Evolutionary conservation across 495 filamentous ascomycete species (phyloP).

Genomic region (Aspergillus sparsus): DNA sequence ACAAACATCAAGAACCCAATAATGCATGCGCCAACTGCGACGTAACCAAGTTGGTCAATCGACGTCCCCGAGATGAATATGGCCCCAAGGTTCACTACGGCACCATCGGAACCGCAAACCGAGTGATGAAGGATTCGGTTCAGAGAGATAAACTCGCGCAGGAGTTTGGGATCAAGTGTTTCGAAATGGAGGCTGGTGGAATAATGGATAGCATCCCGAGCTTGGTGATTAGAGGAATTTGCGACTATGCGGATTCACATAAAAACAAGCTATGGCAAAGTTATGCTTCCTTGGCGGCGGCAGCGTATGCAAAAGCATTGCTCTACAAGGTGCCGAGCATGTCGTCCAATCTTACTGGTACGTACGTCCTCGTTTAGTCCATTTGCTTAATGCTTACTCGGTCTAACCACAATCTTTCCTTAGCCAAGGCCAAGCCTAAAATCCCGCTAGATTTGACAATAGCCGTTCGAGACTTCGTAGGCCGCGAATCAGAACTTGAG

Average conservation of each 20-base stretch:
- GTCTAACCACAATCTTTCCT: too few relatives aligned
- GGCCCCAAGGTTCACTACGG: constrained; percentile 9
- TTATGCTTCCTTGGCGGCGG: constrained; percentile 8
- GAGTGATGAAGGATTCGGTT: constrained; percentile 8
- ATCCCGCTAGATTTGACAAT: too few relatives aligned
- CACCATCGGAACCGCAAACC: constrained; percentile 1
- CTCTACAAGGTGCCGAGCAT: neutral
- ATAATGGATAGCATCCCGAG: constrained; percentile 1
- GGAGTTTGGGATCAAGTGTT: neutral
- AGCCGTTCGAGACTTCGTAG: constrained; percentile 2
- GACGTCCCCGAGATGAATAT: neutral
- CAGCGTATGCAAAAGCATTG: constrained; percentile 12
- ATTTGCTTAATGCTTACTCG: too few relatives aligned
- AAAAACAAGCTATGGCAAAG: constrained; percentile 20
- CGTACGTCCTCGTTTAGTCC: too few relatives aligned
- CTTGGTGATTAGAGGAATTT: constrained; percentile 2
- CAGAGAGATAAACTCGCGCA: neutral
- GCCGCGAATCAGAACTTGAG: neutral
- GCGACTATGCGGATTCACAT: constrained; percentile 15
- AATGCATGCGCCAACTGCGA: neutral
- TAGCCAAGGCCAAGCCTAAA: too few relatives aligned
- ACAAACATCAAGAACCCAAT: neutral
- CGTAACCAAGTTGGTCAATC: neutral
- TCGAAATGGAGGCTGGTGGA: constrained; percentile 13
- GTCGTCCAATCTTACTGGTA: neutral